Evolutionary conservation across 192 early-diverging fungal species (phyloP), one percentile per base, ranked within the genome.

Genomic region (Linnemannia zychae): DNA sequence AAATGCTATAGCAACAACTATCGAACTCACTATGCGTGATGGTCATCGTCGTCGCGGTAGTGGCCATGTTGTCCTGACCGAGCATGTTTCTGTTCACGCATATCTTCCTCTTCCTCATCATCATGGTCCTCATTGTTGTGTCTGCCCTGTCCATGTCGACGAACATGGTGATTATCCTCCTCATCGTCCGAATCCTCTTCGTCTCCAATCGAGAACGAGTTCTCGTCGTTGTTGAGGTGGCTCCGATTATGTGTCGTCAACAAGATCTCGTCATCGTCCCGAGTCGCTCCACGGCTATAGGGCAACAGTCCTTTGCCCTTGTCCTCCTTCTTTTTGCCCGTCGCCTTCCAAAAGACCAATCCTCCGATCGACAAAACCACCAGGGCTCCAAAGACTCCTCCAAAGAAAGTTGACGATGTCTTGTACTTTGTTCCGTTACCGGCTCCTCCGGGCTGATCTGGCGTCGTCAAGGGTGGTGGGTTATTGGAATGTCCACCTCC

Each of bases 361-460:
- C 77, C 77, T 67, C 83, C 83, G 37, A 85, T 57, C 40, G 70
- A 75, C 47, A 85, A 13, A 6, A 79, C 63, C 3, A 73, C 47
- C 22, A 79, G 17, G n/a, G 46, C 67, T 0, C 73, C 74, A 12
- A 79, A 20, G 24, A 67, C 49, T 4, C 57, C 78, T 57, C 83
- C 83, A 79, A 85, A 73, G 83, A 85, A 85, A 20, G 72, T 69
- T 5, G 77, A 46, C 12, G 73, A 74, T 1, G 20, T 57, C 16
- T 63, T 69, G n/a, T 20, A 11, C 20, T 60, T 37, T 5, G n/a
- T 24, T 15, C 22, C 40, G 18, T 53, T 49, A 7, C 49, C 31
- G 4, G 16, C 46, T 9, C 50, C 34, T 34, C 72, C 72, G 22
- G 47, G 47, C 34, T 50, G 34, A 44, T 67, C 18, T 15, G 60